Percentiles rank a stretch among this genome's conserved stretches.
Conservation (phyloP, 1,139 yeast species). For the Pichiaceae sp. region DNA sequence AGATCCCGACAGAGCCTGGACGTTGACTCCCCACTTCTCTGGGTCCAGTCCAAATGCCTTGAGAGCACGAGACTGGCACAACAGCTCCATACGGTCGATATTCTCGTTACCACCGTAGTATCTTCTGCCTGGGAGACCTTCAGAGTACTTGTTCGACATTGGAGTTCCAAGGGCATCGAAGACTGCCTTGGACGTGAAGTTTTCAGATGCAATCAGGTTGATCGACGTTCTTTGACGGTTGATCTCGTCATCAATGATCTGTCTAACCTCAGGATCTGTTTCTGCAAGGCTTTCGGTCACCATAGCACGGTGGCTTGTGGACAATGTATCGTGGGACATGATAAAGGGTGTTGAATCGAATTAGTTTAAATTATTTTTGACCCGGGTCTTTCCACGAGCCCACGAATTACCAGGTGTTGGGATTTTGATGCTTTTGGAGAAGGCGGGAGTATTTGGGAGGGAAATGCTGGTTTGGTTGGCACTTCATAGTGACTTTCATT, state of each 20-base stretch:
- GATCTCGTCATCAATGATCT: constrained; percentile 78
- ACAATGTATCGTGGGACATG: constrained; percentile 44
- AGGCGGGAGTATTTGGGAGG: no score
- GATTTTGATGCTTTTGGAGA: no score
- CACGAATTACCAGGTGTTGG: no score
- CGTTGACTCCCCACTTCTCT: constrained; percentile 96
- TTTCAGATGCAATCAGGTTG: constrained; percentile 92
- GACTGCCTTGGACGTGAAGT: constrained; percentile 93
- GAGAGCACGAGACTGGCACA: constrained; percentile 91
- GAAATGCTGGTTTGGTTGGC: no score
- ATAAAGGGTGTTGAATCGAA: no score
- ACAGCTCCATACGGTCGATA: constrained; percentile 84
- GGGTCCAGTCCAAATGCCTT: constrained; percentile 74
- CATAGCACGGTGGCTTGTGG: constrained; percentile 56
- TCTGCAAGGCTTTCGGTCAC: constrained; percentile 64
- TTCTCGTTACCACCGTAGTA: constrained; percentile 89
- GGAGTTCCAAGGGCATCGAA: constrained; percentile 97
- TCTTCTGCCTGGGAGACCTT: constrained; percentile 85
- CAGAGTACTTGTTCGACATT: constrained; percentile 86
- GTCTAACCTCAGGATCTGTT: constrained; percentile 77
- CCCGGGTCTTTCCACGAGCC: no score
- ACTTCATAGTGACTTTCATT: no score
- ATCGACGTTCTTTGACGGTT: constrained; percentile 92
- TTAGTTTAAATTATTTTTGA: no score
- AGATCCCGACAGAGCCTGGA: constrained; percentile 91